These are phyloP conservation scores for Sporisorium scitamineum DNA, from an alignment of 1,284 basidiomycete genomes.

Conservation along the genomic window DNA sequence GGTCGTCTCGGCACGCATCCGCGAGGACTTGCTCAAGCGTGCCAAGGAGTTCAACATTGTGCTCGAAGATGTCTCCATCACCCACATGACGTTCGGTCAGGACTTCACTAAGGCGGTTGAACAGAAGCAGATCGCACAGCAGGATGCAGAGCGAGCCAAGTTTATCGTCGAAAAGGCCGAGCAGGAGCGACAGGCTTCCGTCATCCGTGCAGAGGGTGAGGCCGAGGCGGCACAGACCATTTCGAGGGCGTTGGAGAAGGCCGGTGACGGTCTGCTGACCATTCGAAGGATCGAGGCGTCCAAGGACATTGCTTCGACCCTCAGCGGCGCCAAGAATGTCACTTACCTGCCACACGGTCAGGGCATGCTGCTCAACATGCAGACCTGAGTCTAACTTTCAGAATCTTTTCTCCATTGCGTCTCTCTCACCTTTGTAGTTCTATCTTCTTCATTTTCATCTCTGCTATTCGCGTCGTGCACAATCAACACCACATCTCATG, in stretches of 20 bases:
- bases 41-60: conserved; percentile 96
- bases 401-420: background rate
- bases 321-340: conserved; percentile 70
- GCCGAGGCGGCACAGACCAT: conserved; percentile 89
- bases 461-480: conserved; percentile 12
- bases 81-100: conserved; percentile 74
- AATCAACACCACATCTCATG: conserved; percentile 48
- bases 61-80: conserved; percentile 96
- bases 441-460: conserved; percentile 16
- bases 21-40: conserved; percentile 90
- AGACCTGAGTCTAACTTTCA: background rate
- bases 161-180: conserved; percentile 97
- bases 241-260: conserved; percentile 89
- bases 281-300: conserved; percentile 97
- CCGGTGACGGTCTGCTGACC: conserved; percentile 94
- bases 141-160: conserved; percentile 93
- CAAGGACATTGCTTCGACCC: conserved; percentile 84
- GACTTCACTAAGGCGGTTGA: conserved; percentile 86
- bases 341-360: conserved; percentile 71
- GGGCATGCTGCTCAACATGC: conserved; percentile 63
- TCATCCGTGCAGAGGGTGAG: conserved; percentile 98
- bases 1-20: conserved; percentile 87
- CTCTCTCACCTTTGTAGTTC: conserved; percentile 32
- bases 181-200: conserved; percentile 97
- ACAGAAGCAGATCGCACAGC: conserved; percentile 96